Conservation (phyloP, 768 basidiomycete genomes). For the Mycena alexandri region DNA sequence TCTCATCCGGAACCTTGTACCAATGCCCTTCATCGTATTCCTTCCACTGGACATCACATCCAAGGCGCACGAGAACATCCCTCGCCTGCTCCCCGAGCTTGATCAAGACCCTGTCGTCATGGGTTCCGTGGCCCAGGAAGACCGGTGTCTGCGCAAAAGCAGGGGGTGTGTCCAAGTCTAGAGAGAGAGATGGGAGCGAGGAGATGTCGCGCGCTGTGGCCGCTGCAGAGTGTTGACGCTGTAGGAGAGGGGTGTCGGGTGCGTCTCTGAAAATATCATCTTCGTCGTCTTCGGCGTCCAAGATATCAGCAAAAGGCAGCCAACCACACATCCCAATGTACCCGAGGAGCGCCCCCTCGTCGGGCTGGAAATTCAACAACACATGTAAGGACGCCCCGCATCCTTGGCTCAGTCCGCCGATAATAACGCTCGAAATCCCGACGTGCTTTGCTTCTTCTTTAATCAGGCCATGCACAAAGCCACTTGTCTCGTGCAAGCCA, state of each 20-base stretch:
- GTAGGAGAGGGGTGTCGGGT: not conserved
- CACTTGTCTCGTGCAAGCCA: constrained; percentile 14
- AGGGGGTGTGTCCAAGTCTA: not conserved
- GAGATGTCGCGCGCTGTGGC: constrained; percentile 27
- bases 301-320: constrained; percentile 22
- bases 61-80: constrained; percentile 19
- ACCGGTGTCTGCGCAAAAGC: constrained; percentile 19
- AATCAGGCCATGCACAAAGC: constrained; percentile 19
- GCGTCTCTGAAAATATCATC: constrained; percentile 5
- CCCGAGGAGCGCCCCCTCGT: constrained; percentile 11
- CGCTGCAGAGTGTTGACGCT: constrained; percentile 9
- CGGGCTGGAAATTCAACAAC: constrained; percentile 27
- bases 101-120: constrained; percentile 21
- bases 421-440: constrained; percentile 10
- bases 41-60: constrained; percentile 25
- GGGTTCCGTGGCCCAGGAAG: constrained; percentile 28
- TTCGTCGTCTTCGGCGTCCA: constrained; percentile 4
- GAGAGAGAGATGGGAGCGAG: constrained; percentile 5
- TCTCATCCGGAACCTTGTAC: constrained; percentile 34
- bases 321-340: constrained; percentile 31
- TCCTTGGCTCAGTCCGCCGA: constrained; percentile 32
- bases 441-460: constrained; percentile 14
- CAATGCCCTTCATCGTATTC: constrained; percentile 33
- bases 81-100: constrained; percentile 22
- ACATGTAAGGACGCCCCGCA: constrained; percentile 28